Conservation (phyloP, 352 stramenopile genomes). For the Globisporangium heterothallicum region DNA sequence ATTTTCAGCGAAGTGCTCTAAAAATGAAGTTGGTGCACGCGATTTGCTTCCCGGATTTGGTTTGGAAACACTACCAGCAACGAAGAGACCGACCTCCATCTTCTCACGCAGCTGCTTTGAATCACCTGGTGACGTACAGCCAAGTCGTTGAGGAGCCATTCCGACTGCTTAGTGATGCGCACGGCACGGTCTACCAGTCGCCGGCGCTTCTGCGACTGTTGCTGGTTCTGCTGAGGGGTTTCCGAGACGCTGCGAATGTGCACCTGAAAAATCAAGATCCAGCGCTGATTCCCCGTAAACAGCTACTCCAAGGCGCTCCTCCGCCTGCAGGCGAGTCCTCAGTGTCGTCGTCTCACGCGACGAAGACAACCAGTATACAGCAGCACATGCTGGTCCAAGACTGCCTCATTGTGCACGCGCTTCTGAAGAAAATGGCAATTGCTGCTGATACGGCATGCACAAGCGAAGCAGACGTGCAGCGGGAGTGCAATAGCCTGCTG, state of each 20-base stretch:
- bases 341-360: slow-evolving; percentile 1
- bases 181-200: slow-evolving; percentile 26
- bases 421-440: slow-evolving; percentile 21
- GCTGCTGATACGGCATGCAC: slow-evolving; percentile 1
- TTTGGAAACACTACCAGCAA: slow-evolving; percentile 26
- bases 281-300: slow-evolving; percentile 16
- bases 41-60: slow-evolving; percentile 41
- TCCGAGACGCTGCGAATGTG: slow-evolving; percentile 38
- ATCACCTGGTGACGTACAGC: slow-evolving; percentile 33
- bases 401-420: slow-evolving; percentile 43
- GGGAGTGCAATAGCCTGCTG: slow-evolving; percentile 15
- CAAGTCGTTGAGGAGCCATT: slow-evolving; percentile 54
- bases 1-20: slow-evolving; percentile 19
- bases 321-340: not conserved
- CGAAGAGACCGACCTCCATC: not conserved
- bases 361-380: slow-evolving; percentile 29
- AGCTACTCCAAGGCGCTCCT: slow-evolving; percentile 5
- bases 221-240: slow-evolving; percentile 29
- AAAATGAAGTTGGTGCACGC: slow-evolving; percentile 38
- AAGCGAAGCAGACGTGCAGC: slow-evolving; percentile 5
- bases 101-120: slow-evolving; percentile 5
- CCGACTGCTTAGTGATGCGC: slow-evolving; percentile 37
- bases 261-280: slow-evolving; percentile 38
- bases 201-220: slow-evolving; percentile 39
- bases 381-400: slow-evolving; percentile 53